Evolutionary conservation across 2,329 filamentous ascomycete species (phyloP), one percentile per base, ranked within the genome.

Genomic region (Hortaea werneckii): DNA sequence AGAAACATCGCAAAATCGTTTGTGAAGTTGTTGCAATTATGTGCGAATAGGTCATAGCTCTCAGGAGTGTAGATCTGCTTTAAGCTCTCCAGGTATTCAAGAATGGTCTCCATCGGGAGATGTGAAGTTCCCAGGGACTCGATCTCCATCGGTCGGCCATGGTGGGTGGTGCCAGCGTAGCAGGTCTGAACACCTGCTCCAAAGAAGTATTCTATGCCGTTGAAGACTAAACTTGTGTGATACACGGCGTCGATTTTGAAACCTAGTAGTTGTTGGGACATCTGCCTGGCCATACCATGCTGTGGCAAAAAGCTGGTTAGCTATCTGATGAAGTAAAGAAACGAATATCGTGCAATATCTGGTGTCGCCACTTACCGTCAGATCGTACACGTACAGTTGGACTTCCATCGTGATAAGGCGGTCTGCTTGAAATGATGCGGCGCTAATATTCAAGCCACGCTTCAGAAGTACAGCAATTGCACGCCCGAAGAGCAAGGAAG

Each of bases 1-100:
- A 96, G 72, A 52, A 96, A 96, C 65, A 86, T 92, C 51, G 87
- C 74, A 54, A 96, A 82, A 50, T 95, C 88, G 60, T 96, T 90
- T 3, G 85, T 87, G 66, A 96, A 98, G 65, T 95, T 95, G 69
- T 96, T 98, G 47, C 49, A 96, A 63, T 98, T 98, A 66, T 95
- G 88, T 28, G 78, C 57, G 70, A 86, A 95, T 5, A 95, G 70
- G 60, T 95, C 87, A 60, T 96, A 96, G 1, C 86, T 85, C 41
- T 65, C 61, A 6, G 83, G 72, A 0, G 87, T 94, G 61, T 94
- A 98, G 8, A 94, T 82, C 1, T 82, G 73, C 50, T 83, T 82
- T 42, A 96, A 62, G 4, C 88, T 94, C 45, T 92, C 83, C 1
- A 98, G 69, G 60, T 94, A 96, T 58, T 95, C 87, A 50, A 86